phyloP scores from a whole-genome alignment of 1,284 basidiomycete species.

The Vanrija sp. region DNA sequence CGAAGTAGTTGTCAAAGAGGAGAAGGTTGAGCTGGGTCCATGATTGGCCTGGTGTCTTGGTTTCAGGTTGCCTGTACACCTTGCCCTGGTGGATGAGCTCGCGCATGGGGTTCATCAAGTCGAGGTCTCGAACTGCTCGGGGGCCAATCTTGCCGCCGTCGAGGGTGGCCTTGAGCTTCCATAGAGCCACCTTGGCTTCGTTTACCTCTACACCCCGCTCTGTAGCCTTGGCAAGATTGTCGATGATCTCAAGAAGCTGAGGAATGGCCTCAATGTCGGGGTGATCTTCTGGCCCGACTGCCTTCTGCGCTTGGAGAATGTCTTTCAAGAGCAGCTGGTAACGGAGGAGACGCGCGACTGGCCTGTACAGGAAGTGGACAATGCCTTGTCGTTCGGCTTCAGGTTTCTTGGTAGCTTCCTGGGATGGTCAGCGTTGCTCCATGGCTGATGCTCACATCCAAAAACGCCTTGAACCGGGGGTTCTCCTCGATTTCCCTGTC shows the following conservation, averaged over 20 bases:
- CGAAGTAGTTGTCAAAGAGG: conserved; percentile 88
- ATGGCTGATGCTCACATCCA: conserved; percentile 59
- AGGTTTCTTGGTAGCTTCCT: conserved; percentile 33
- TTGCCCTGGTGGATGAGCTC: conserved; percentile 78
- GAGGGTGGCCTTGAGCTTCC: conserved; percentile 66
- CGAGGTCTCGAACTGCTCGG: conserved; percentile 71
- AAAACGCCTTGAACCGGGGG: conserved; percentile 70
- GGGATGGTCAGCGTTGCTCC: neutral
- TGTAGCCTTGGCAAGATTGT: conserved; percentile 73
- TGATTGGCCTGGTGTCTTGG: conserved; percentile 61
- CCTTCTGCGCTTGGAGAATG: conserved; percentile 58
- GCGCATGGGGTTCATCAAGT: conserved; percentile 74
- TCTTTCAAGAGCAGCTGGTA: conserved; percentile 80
- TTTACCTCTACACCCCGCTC: conserved; percentile 77
- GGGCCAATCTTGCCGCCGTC: conserved; percentile 68
- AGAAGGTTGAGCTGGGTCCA: conserved; percentile 84
- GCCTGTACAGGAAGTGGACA: conserved; percentile 82
- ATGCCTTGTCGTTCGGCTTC: conserved; percentile 65
- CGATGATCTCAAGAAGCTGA: conserved; percentile 78
- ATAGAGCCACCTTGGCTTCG: conserved; percentile 80
- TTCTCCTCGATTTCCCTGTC: conserved; percentile 83
- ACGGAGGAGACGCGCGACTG: conserved; percentile 80
- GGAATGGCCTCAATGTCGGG: conserved; percentile 75
- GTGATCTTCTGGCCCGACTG: conserved; percentile 64
- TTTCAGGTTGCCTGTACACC: conserved; percentile 73